Evolutionary conservation across 371 early-diverging fungal species (phyloP).

Genomic region (Zychaea mexicana): DNA sequence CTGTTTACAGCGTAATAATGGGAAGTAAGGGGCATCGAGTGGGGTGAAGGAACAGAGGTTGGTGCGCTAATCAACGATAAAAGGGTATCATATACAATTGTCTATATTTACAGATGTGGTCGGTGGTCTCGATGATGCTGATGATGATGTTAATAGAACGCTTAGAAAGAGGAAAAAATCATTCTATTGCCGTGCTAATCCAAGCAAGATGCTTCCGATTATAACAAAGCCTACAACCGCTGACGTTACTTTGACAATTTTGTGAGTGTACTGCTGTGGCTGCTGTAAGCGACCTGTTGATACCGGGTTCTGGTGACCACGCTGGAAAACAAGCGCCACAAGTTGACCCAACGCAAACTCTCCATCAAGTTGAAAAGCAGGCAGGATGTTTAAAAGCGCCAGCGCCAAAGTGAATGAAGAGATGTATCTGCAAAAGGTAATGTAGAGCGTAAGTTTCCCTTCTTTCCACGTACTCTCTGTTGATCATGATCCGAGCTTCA

Average conservation of each 20-base stretch:
- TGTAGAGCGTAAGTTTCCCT: not conserved
- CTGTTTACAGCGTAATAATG: not conserved
- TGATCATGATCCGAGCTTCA: constrained; percentile 24
- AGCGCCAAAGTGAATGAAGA: constrained; percentile 79
- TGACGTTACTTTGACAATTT: constrained; percentile 32
- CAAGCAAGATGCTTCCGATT: constrained; percentile 43
- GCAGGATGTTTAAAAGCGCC: constrained; percentile 77
- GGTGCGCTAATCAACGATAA: not conserved
- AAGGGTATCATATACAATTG: constrained; percentile 5
- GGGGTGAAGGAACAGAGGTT: not conserved
- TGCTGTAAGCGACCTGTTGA: constrained; percentile 1
- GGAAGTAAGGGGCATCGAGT: not conserved
- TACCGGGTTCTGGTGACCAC: constrained; percentile 9
- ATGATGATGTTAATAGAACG: too few species aligned
- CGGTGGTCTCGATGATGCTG: too few species aligned
- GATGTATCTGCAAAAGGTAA: constrained; percentile 53
- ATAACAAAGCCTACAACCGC: constrained; percentile 48
- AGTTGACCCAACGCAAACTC: constrained; percentile 62
- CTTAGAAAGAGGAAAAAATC: too few species aligned
- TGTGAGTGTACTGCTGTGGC: constrained; percentile 18
- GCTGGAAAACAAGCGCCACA: constrained; percentile 26
- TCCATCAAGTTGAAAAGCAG: constrained; percentile 79
- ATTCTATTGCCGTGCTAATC: constrained; percentile 5
- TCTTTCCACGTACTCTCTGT: too few species aligned
- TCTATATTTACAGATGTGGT: constrained; percentile 1